Conservation (phyloP, 169 alveolate genomes). For the Plasmodium blacklocki region DNA sequence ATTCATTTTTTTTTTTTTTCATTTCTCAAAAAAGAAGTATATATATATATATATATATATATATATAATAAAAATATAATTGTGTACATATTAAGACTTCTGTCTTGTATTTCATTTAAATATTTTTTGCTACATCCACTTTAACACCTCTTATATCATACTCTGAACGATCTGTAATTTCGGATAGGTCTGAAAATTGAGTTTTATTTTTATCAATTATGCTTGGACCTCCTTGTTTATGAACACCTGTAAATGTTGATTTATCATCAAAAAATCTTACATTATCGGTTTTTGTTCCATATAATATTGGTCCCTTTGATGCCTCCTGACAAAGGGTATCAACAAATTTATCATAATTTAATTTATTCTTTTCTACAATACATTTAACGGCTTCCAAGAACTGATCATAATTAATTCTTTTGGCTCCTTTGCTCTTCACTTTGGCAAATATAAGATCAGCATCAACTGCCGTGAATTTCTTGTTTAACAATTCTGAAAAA, state of each 20-base stretch:
- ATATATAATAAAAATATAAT: too few species aligned
- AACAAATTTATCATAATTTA: slow-evolving; percentile 72
- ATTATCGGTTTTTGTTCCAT: slow-evolving; percentile 92
- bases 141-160: slow-evolving; percentile 82
- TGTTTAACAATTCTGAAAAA: slow-evolving; percentile 79
- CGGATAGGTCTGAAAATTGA: slow-evolving; percentile 80
- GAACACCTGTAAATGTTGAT: slow-evolving; percentile 91
- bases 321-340: slow-evolving; percentile 67
- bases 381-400: slow-evolving; percentile 82
- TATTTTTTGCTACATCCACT: slow-evolving; percentile 72
- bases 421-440: slow-evolving; percentile 84
- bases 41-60: too few species aligned
- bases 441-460: slow-evolving; percentile 89
- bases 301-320: slow-evolving; percentile 89
- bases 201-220: slow-evolving; percentile 86
- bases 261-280: slow-evolving; percentile 91
- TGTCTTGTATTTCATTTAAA: slow-evolving; percentile 4
- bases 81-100: too few species aligned
- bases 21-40: too few species aligned
- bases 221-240: slow-evolving; percentile 91
- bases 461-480: slow-evolving; percentile 87
- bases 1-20: too few species aligned
- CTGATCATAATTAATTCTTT: slow-evolving; percentile 80
- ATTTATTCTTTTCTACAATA: slow-evolving; percentile 79
- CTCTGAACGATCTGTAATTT: slow-evolving; percentile 80